phyloP scores from a whole-genome alignment of 2,329 filamentous ascomycete species.

The Trichocomaceae sp. region DNA sequence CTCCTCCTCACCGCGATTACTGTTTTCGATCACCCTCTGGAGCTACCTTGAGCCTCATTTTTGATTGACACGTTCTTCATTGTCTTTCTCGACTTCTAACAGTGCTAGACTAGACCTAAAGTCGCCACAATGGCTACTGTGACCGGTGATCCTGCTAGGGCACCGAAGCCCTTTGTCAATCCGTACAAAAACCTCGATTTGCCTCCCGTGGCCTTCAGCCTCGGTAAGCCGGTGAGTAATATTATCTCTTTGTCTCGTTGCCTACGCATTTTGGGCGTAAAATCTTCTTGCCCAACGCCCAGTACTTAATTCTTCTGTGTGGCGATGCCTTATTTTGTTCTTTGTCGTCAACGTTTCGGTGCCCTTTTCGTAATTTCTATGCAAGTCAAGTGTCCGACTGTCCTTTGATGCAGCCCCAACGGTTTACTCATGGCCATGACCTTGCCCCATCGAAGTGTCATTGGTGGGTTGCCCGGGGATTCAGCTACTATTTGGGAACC shows the following conservation, averaged over 20 bases:
- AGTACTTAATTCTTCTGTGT: neutral
- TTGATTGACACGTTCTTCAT: neutral
- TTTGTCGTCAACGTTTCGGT: neutral
- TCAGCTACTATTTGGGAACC: neutral
- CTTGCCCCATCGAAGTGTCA: neutral
- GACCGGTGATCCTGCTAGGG: slow-evolving; percentile 10
- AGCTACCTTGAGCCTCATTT: neutral
- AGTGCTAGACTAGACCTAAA: neutral
- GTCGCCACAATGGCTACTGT: slow-evolving; percentile 1
- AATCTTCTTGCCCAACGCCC: neutral
- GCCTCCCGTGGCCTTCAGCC: slow-evolving; percentile 8
- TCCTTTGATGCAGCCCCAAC: neutral
- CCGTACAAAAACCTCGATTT: slow-evolving; percentile 10
- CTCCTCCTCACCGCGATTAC: neutral
- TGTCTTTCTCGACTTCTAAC: neutral
- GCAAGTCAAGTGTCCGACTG: neutral
- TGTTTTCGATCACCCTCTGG: neutral
- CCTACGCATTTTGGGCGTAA: neutral
- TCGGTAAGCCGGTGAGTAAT: slow-evolving; percentile 5
- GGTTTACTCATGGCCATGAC: neutral
- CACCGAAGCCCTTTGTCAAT: slow-evolving; percentile 7
- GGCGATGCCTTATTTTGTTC: neutral
- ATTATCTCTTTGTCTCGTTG: neutral
- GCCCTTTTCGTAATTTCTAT: neutral
- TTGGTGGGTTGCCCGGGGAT: neutral